Evolutionary conservation across 331 rosid genomes (phyloP).

Genomic region (Saraca asoca): DNA sequence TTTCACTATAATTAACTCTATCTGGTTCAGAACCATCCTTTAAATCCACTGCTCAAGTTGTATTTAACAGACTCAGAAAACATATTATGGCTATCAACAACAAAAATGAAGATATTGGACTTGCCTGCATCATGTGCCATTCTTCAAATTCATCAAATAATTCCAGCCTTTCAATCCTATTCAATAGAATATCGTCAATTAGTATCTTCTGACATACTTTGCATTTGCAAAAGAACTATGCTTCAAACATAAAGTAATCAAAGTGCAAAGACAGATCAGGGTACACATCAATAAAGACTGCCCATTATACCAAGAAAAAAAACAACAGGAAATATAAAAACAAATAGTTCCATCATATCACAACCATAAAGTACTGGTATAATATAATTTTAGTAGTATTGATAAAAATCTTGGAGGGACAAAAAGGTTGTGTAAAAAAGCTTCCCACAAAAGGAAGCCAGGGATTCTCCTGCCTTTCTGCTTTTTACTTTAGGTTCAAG

Average conservation of each 20-base stretch:
- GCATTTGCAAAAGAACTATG: constrained; percentile 24
- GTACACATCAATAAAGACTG: constrained; percentile 5
- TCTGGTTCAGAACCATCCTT: constrained; percentile 23
- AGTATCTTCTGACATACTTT: constrained; percentile 37
- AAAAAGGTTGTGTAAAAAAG: constrained; percentile 23
- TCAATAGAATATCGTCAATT: constrained; percentile 38
- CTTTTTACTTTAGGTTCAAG: no score
- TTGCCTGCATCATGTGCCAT: constrained; percentile 99
- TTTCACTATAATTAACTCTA: constrained; percentile 4
- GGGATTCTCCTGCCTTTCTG: constrained; percentile 5
- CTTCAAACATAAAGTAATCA: constrained; percentile 30
- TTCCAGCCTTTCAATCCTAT: constrained; percentile 94
- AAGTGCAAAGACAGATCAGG: constrained; percentile 22
- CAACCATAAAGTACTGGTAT: constrained; percentile 25
- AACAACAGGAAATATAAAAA: constrained; percentile 39
- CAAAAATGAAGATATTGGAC: constrained; percentile 35
- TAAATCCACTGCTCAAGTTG: constrained; percentile 29
- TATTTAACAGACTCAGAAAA: constrained; percentile 22
- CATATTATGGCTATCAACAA: constrained; percentile 26
- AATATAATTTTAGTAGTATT: constrained; percentile 13
- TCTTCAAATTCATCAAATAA: constrained; percentile 96
- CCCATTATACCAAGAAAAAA: constrained; percentile 31
- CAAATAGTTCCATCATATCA: constrained; percentile 36
- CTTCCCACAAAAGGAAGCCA: constrained; percentile 28
- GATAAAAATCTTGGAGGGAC: constrained; percentile 12